Conservation (phyloP, 306 rosid species). For the Adenanthera pavonina region DNA sequence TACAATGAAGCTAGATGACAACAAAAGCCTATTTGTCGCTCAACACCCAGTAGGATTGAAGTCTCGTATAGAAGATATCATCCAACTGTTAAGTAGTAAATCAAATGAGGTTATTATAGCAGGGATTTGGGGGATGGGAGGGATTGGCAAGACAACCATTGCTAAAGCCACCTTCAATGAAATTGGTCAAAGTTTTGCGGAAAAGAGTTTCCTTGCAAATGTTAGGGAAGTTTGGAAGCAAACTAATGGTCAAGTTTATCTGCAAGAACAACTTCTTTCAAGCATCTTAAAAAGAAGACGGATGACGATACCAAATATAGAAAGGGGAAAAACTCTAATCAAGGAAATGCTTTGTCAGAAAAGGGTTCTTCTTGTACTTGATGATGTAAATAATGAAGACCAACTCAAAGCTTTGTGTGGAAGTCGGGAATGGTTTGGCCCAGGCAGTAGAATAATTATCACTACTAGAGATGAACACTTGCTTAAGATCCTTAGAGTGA, state of each 20-base stretch:
- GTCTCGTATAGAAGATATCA: background rate
- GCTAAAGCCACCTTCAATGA: background rate
- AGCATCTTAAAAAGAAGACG: background rate
- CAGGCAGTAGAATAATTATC: background rate
- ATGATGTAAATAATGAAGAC: background rate
- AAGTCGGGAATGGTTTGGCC: background rate
- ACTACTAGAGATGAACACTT: background rate
- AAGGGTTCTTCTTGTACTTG: background rate
- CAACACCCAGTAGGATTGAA: background rate
- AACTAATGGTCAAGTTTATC: background rate
- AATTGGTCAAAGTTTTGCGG: background rate
- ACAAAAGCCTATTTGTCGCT: background rate
- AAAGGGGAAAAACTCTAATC: background rate
- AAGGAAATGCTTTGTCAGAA: background rate
- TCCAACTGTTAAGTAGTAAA: background rate
- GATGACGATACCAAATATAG: background rate
- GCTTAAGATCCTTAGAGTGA: background rate
- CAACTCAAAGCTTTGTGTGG: background rate
- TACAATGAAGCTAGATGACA: background rate
- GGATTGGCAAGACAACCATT: background rate
- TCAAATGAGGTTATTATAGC: background rate
- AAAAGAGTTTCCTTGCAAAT: background rate
- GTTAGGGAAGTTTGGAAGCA: constrained; percentile 1
- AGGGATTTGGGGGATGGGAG: constrained; percentile 8
- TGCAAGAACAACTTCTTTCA: background rate